These are phyloP conservation scores for Colletotrichum horii DNA, from an alignment of 2,329 filamentous ascomycete genomes.

Conservation along the genomic window DNA sequence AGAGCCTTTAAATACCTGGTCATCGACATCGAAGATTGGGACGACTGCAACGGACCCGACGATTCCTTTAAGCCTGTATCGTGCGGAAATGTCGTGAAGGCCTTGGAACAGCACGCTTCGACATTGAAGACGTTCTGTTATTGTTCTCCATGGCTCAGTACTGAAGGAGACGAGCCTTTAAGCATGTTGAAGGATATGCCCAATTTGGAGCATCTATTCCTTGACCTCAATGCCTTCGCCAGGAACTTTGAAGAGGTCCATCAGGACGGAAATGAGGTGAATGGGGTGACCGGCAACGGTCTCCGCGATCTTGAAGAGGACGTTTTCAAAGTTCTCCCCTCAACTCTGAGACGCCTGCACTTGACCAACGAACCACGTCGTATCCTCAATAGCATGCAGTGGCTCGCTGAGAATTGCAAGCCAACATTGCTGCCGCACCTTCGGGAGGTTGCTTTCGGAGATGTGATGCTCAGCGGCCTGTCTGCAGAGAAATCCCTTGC, in stretches of 20 bases:
- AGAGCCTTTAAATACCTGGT: neutral
- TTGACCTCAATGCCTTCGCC: neutral
- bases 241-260: neutral
- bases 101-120: neutral
- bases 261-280: neutral
- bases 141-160: neutral
- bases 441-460: neutral
- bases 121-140: neutral
- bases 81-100: neutral
- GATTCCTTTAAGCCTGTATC: too few relatives aligned
- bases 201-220: neutral
- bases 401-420: neutral
- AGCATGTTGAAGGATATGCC: neutral
- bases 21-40: neutral
- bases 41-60: too few relatives aligned
- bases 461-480: neutral
- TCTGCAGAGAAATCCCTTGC: neutral
- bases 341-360: neutral
- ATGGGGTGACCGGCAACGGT: neutral
- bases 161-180: neutral
- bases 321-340: neutral
- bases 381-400: neutral
- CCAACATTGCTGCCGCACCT: neutral
- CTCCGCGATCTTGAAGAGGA: neutral
- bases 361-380: neutral